Base-by-base conservation (phyloP, 352 stramenopile genomes). In the Paralagenidium karlingii region DNA sequence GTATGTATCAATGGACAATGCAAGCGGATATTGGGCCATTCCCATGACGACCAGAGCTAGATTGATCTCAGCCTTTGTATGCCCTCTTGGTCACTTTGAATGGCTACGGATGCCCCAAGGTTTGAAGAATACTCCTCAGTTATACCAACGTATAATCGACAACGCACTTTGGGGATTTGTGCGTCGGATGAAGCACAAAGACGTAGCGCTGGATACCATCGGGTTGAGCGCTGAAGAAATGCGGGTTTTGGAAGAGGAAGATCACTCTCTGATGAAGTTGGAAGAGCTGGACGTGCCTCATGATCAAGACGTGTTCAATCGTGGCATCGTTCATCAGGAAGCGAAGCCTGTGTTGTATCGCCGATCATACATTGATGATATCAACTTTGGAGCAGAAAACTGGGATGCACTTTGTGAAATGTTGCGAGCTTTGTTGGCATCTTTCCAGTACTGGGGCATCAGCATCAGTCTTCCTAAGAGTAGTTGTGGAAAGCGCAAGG, bases 351-450 rank as follows among this genome's bases (percentile, higher is more conserved):
- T 55, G 1, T 18, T 60, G 11, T 28, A 30, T 0, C 15, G 42
- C 3, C 25, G 51, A 8, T 60, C 47, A 1, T 60, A 56, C 16
- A 56, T 55, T 34, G 52, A 60, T 24, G 52, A 56, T 33, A 53
- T 60, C 19, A n/a, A 53, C 11, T 12, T 60, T 12, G 21, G 16
- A 2, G 34, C 13, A 3, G 24, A 8, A 6, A 32, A 32, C 0
- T 61, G 40, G 43, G 34, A 51, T 18, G 33, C 41, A 0, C 16
- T 60, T 4, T 53, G 46, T 32, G 26, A 41, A 0, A 25, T 26
- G 5, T 34, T 50, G 3, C 43, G 48, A 7, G 13, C 10, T 1
- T 18, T 57, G 2, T 18, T 62, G 7, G 37, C 44, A 2, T 24
- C 24, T 0, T 55, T 28, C n/a, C 34, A 60, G 5, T 8, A 28